These are phyloP conservation scores for Nicotiana tomentosiformis DNA, from an alignment of 257 asterid genomes.

Conservation along the genomic window DNA sequence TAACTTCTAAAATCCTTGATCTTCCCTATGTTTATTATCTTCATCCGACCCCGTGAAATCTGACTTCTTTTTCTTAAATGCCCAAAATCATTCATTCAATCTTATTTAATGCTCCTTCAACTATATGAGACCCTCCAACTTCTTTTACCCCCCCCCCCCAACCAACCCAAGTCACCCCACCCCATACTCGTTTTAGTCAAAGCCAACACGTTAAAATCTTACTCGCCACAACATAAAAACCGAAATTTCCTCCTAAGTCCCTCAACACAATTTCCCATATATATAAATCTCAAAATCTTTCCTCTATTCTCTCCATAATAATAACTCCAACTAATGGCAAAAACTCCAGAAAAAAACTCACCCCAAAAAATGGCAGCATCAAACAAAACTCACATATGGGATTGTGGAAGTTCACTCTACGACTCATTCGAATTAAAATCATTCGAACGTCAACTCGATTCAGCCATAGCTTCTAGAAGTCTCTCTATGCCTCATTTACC, in stretches of 20 bases:
- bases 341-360: conserved; percentile 7
- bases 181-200: background rate
- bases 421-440: conserved; percentile 69
- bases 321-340: background rate
- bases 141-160: too few species aligned
- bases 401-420: conserved; percentile 70
- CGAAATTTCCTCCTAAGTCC: background rate
- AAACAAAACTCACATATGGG: conserved; percentile 46
- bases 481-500: conserved; percentile 79
- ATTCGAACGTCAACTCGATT: conserved; percentile 50
- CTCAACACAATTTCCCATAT: background rate
- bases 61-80: background rate
- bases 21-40: too few species aligned
- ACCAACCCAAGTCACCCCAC: background rate
- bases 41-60: background rate
- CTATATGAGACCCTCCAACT: background rate
- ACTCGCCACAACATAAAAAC: background rate
- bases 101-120: background rate
- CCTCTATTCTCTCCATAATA: background rate
- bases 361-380: background rate
- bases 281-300: background rate
- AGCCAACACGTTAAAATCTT: background rate
- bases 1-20: background rate
- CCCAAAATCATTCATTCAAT: background rate
- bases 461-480: conserved; percentile 56